These are phyloP conservation scores for Backusella mclennaniae DNA, from an alignment of 192 early-diverging fungal species.

Conservation along the genomic window DNA sequence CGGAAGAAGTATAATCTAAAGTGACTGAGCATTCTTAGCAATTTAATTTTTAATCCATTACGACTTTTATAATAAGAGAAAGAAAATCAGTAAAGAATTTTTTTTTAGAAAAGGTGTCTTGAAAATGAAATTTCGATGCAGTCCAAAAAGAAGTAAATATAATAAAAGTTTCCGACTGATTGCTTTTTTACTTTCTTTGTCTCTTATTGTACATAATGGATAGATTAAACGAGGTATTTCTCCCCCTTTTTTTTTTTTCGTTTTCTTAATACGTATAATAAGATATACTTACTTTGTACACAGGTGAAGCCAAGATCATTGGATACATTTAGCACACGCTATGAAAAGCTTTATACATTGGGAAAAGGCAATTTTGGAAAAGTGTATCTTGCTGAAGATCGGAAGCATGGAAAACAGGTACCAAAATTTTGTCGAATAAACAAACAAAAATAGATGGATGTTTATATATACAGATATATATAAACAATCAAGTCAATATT, in stretches of 20 bases:
- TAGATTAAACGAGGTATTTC: slow-evolving; percentile 11
- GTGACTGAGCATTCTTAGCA: neutral
- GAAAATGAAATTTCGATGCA: slow-evolving; percentile 18
- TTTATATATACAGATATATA: neutral
- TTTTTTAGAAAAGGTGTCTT: neutral
- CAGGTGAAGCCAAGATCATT: slow-evolving; percentile 7
- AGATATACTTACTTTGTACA: neutral
- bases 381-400: slow-evolving; percentile 55
- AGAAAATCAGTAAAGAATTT: neutral
- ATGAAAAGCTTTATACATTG: slow-evolving; percentile 31
- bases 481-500: neutral
- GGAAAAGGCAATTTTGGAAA: slow-evolving; percentile 66
- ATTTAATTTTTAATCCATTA: neutral
- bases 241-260: neutral
- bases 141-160: slow-evolving; percentile 9
- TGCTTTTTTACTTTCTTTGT: neutral
- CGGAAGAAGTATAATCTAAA: neutral
- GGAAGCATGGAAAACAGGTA: slow-evolving; percentile 44
- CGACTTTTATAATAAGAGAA: neutral
- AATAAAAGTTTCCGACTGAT: slow-evolving; percentile 8
- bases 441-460: neutral
- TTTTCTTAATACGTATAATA: neutral
- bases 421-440: neutral
- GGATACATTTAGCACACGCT: slow-evolving; percentile 9
- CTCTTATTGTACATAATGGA: slow-evolving; percentile 1